A percentile compares a stretch with the other conserved stretches of the same genome.
Evolutionary conservation across 805 yeast genomes (phyloP).

Genomic region (Monosporozyma siamensis): DNA sequence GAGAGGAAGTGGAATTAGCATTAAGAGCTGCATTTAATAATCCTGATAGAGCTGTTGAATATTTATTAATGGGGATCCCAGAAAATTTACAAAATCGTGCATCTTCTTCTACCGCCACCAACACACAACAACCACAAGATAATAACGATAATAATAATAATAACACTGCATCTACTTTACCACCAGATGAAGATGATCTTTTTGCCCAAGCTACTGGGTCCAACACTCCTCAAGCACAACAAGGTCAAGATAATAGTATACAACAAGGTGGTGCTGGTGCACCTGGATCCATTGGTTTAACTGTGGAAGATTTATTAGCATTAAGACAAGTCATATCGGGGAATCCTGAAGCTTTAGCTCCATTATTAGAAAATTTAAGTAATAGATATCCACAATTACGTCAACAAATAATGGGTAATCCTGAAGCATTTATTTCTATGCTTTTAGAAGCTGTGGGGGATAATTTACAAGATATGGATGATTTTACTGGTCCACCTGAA

Average conservation of each 20-base stretch:
- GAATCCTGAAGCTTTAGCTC: constrained; percentile 82
- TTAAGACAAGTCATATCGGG: constrained; percentile 72
- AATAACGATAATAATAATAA: not conserved
- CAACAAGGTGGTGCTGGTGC: constrained; percentile 7
- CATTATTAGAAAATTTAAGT: constrained; percentile 72
- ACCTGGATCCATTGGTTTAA: constrained; percentile 36
- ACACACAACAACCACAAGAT: constrained; percentile 19
- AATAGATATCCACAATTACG: constrained; percentile 79
- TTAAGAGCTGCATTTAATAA: constrained; percentile 92
- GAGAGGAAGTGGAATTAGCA: constrained; percentile 81
- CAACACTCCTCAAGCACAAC: constrained; percentile 6
- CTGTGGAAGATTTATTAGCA: constrained; percentile 41
- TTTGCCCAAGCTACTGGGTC: constrained; percentile 37
- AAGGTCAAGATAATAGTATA: constrained; percentile 18
- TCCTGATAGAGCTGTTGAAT: constrained; percentile 97
- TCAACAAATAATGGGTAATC: constrained; percentile 67
- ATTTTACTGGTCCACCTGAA: constrained; percentile 11
- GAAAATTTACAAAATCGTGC: constrained; percentile 31
- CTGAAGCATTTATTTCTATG: constrained; percentile 79
- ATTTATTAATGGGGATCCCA: constrained; percentile 82
- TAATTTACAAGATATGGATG: constrained; percentile 38
- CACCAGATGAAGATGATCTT: constrained; percentile 30
- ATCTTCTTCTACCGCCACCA: constrained; percentile 28
- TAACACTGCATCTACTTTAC: constrained; percentile 6
- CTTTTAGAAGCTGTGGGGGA: constrained; percentile 51